Base-by-base conservation (phyloP, 495 filamentous ascomycete genomes). In the Hypoxylon trugodes region DNA sequence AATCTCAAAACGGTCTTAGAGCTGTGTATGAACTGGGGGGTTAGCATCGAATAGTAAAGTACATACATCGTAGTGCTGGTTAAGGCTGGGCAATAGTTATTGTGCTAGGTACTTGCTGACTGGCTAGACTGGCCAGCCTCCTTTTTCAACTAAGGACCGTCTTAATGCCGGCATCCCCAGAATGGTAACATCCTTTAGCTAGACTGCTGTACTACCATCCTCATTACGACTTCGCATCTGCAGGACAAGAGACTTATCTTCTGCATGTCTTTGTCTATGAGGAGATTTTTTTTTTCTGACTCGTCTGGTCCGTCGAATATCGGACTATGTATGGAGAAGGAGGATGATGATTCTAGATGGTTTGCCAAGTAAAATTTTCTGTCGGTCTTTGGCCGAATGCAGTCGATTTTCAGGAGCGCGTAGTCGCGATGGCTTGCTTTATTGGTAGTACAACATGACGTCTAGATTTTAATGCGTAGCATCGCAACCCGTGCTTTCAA, bases 181-280 rank as follows among this genome's bases (percentile, higher is more conserved):
- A 24, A 49, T 38, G 58, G 64, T 59, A 58, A 59, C 46, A 58
- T 47, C 41, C 57, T 37, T 57, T 32, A 58, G 40, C 26, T 41
- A 42, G 38, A 42, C 63, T 61, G 64, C 26, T 19, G 57, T 67
- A 47, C 40, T 53, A 61, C 64, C 62, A 41, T 55, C 28, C 51
- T 49, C 54, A 53, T 47, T 52, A 49, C 47, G 10, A 59, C 61
- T 38, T n/a, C n/a, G 46, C 61, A 49, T 53, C 57, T 67, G 64
- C 64, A 67, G 40, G 56, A 61, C 36, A 38, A 36, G n/a, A 51
- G 37, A 66, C 16, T 10, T 41, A 40, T 56, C 26, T 32, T 66
- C 8, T 25, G 45, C 56, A 45, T 60, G 30, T 52, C 25, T 4
- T 28, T 51, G 30, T 52, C 25, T 4, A 21, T 51, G 50, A 60